These are phyloP conservation scores for Sphaerostilbella broomeana DNA, from an alignment of 2,329 filamentous ascomycete species.

Conservation along the genomic window DNA sequence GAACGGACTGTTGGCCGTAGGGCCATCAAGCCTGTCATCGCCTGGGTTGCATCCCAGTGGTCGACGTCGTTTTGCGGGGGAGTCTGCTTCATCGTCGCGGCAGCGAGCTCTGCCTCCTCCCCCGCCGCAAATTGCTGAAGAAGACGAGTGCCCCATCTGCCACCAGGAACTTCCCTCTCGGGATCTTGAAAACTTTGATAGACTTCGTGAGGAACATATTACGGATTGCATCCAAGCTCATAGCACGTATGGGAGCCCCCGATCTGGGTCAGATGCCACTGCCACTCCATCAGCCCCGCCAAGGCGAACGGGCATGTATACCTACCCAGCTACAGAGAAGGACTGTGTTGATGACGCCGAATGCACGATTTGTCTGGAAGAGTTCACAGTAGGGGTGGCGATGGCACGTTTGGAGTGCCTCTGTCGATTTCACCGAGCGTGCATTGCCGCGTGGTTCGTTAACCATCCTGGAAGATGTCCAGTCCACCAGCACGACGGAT, in stretches of 20 bases:
- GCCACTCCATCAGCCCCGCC: constrained; percentile 27
- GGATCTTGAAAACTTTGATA: constrained; percentile 46
- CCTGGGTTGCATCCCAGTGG: constrained; percentile 23
- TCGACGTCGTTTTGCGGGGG: constrained; percentile 26
- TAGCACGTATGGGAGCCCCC: constrained; percentile 40
- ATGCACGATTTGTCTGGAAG: constrained; percentile 62
- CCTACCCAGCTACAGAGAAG: constrained; percentile 59
- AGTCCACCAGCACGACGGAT: constrained; percentile 58
- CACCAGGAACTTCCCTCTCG: constrained; percentile 61
- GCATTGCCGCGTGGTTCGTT: constrained; percentile 57
- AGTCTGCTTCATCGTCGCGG: constrained; percentile 29
- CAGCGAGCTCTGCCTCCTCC: constrained; percentile 37
- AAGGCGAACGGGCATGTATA: constrained; percentile 55
- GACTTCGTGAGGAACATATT: constrained; percentile 52
- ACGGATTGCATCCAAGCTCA: constrained; percentile 49
- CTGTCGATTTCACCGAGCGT: constrained; percentile 56
- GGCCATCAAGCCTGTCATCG: constrained; percentile 26
- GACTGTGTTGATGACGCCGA: constrained; percentile 62
- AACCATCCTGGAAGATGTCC: constrained; percentile 57
- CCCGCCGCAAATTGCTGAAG: constrained; percentile 54
- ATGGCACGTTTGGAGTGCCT: constrained; percentile 64
- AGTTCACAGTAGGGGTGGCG: constrained; percentile 53
- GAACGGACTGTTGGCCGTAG: constrained; percentile 33
- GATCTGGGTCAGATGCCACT: constrained; percentile 20
- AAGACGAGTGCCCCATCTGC: constrained; percentile 75